Evolutionary conservation across 1,284 basidiomycete genomes (phyloP).

Genomic region (Calocybe gambosa): DNA sequence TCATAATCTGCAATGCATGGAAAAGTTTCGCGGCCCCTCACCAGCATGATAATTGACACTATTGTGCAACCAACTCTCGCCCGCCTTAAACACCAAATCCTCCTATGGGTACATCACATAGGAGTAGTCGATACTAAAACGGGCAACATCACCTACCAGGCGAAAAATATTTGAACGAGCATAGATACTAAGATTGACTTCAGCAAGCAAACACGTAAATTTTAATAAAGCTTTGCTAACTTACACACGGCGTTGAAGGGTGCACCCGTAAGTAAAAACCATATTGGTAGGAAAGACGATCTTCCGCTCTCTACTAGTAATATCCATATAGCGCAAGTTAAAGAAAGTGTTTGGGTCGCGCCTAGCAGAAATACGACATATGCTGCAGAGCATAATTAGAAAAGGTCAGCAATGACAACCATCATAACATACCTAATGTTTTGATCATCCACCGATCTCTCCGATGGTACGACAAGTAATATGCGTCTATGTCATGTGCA

Average conservation of each 20-base stretch:
- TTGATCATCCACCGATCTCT: not conserved
- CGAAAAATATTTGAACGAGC: constrained; percentile 5
- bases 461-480: not conserved
- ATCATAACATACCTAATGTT: not conserved
- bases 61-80: not conserved
- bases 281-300: not conserved
- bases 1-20: not conserved
- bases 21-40: not conserved
- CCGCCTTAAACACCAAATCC: constrained; percentile 4
- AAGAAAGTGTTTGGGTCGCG: not conserved
- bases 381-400: not conserved
- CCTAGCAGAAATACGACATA: not conserved
- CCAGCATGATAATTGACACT: not conserved
- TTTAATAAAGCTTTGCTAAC: not conserved
- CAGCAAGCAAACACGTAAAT: not conserved
- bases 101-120: constrained; percentile 1
- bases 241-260: not conserved
- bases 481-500: not conserved
- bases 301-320: not conserved
- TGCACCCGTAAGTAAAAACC: not conserved
- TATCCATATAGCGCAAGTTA: not conserved
- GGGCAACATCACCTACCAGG: constrained; percentile 3
- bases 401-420: not conserved
- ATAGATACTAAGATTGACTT: not conserved
- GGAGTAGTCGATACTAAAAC: not conserved